Evolutionary conservation across 139 green algal species (phyloP).

Genomic region (Coccomyxa sp.): DNA sequence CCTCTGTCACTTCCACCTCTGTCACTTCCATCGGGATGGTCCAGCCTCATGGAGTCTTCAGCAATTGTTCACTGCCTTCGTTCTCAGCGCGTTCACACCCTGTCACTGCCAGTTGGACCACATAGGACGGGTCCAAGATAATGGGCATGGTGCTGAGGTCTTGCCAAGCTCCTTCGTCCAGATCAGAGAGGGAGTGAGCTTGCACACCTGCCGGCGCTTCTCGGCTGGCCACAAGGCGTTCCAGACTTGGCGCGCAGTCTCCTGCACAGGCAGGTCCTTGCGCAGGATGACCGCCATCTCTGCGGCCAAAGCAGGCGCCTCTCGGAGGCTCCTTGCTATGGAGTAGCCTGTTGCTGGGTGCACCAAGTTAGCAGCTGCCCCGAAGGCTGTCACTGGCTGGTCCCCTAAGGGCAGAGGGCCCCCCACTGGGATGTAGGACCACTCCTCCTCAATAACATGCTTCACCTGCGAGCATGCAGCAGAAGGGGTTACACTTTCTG

Average conservation of each 20-base stretch:
- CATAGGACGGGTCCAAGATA: too few species aligned
- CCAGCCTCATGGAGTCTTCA: too few species aligned
- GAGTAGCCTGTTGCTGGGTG: slow-evolving; percentile 79
- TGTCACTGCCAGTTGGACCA: too few species aligned
- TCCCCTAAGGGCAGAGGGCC: slow-evolving; percentile 64
- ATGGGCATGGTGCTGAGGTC: too few species aligned
- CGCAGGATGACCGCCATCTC: slow-evolving; percentile 25
- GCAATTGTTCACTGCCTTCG: too few species aligned
- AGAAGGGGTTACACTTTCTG: too few species aligned
- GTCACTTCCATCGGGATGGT: too few species aligned
- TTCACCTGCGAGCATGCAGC: slow-evolving; percentile 24
- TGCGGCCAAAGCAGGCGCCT: slow-evolving; percentile 52
- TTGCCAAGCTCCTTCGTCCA: too few species aligned
- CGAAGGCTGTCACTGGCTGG: slow-evolving; percentile 73
- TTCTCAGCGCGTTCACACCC: too few species aligned
- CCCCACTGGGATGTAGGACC: slow-evolving; percentile 90
- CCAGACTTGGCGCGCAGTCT: slow-evolving; percentile 56
- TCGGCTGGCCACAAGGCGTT: slow-evolving; percentile 80
- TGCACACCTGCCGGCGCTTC: slow-evolving; percentile 69
- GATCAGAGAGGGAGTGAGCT: too few species aligned
- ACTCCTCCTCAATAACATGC: slow-evolving; percentile 86
- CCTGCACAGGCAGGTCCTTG: slow-evolving; percentile 19
- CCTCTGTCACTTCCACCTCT: too few species aligned
- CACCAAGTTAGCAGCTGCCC: slow-evolving; percentile 83
- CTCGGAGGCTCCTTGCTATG: slow-evolving; percentile 50